Evolutionary conservation across 169 alveolate species (phyloP), one percentile per base, ranked within the genome.

Genomic region (Plasmodium vivax): DNA sequence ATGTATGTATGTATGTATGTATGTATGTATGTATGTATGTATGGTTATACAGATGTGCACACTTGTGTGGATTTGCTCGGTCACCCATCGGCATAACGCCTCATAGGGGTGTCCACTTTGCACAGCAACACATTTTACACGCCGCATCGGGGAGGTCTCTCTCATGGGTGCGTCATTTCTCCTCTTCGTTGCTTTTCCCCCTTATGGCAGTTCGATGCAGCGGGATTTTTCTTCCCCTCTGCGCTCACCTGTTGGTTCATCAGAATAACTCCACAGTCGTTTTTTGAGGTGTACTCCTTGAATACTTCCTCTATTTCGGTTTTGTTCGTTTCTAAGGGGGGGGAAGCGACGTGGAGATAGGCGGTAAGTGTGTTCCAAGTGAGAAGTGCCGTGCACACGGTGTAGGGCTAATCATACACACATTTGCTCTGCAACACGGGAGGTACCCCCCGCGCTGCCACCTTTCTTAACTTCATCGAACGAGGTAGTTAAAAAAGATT

Each of bases 201-300:
- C 1, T 68, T 30, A 68, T 68, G 45, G 23, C 34, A 12, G 83
- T 75, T 75, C 10, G 38, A 75, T 10, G 56, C 16, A 75, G 8
- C 4, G 47, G 9, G 12, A 3, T 84, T 71, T 84, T 41, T 43
- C 77, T 84, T 71, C 71, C 77, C 75, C 72, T 19, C 6, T 71
- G 36, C 23, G 54, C 36, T 88, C 82, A 88, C 94, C 62, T 96
- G 97, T 81, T 96, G 97, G 71, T 96, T 96, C 87, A 96, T 96
- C 16, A 96, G 88, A 6, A 96, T 85, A 82, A 96, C 96, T 41
- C 97, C 97, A 71, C 97, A 96, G 75, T 96, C 97, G 56, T 56
- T 80, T 56, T 90, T 85, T 32, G 95, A 94, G 27, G 94, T 95
- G 43, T 96, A 96, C 41, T 83, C 92, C 82, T 95, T 96, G 90